These are phyloP conservation scores for Heteromeles arbutifolia DNA, from an alignment of 306 rosid species.

Conservation along the genomic window DNA sequence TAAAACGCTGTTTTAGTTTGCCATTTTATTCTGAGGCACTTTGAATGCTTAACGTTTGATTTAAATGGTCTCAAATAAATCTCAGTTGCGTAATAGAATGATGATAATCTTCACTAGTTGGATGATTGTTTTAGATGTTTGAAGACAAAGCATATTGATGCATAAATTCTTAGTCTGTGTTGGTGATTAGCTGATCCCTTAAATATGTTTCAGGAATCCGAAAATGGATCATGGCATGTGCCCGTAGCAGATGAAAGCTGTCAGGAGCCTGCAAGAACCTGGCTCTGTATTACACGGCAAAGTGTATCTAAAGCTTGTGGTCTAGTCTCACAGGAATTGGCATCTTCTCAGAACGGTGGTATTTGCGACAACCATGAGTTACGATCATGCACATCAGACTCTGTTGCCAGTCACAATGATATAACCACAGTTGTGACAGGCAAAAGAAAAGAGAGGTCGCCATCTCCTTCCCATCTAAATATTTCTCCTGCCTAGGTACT, in stretches of 20 bases:
- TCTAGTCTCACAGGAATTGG: slow-evolving; percentile 12
- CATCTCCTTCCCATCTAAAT: slow-evolving; percentile 26
- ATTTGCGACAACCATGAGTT: neutral
- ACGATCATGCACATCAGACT: slow-evolving; percentile 7
- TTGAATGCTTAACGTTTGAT: neutral
- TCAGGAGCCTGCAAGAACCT: slow-evolving; percentile 40
- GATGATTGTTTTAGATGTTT: neutral
- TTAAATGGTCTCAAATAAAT: neutral
- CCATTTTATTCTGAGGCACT: neutral
- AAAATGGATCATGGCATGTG: slow-evolving; percentile 79
- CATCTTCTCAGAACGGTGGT: slow-evolving; percentile 20
- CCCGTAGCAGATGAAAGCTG: slow-evolving; percentile 37
- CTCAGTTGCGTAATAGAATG: neutral
- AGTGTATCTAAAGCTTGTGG: slow-evolving; percentile 13
- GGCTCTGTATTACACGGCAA: slow-evolving; percentile 75
- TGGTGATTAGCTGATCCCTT: neutral
- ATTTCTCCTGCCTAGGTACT: neutral
- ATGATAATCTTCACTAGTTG: neutral
- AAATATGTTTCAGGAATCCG: slow-evolving; percentile 62
- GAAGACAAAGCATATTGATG: neutral
- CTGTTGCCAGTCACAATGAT: slow-evolving; percentile 8
- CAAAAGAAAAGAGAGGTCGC: slow-evolving; percentile 71
- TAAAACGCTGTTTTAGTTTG: neutral
- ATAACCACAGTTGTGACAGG: slow-evolving; percentile 26
- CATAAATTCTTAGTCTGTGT: neutral